These are phyloP conservation scores for Sideroxylon spinosum DNA, from an alignment of 179 eudicot genomes.

Conservation along the genomic window DNA sequence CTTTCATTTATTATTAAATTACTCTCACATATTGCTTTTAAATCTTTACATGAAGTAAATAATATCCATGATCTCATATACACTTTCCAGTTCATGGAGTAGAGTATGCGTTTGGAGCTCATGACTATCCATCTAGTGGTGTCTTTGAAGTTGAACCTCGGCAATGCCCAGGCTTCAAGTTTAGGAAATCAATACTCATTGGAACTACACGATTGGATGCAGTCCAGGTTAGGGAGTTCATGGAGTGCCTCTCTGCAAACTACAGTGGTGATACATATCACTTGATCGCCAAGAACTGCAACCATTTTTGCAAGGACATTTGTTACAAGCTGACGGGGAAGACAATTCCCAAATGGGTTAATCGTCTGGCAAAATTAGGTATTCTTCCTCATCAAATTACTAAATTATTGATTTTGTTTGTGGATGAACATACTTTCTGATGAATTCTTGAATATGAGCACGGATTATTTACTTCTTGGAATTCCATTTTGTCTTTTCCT, in stretches of 20 bases:
- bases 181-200: conserved; percentile 70
- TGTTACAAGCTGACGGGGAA: conserved; percentile 77
- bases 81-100: conserved; percentile 74
- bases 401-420: background rate
- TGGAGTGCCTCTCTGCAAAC: conserved; percentile 69
- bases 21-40: background rate
- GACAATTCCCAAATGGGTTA: conserved; percentile 84
- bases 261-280: conserved; percentile 91
- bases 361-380: conserved; percentile 91
- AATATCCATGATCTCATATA: background rate
- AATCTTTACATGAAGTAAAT: background rate
- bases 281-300: conserved; percentile 87
- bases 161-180: conserved; percentile 93
- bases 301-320: conserved; percentile 88
- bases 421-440: background rate
- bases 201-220: conserved; percentile 76
- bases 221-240: conserved; percentile 73
- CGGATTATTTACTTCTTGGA: background rate
- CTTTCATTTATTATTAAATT: background rate
- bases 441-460: background rate
- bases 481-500: background rate
- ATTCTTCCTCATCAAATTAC: conserved; percentile 14
- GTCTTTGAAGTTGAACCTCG: conserved; percentile 97
- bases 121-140: conserved; percentile 87
- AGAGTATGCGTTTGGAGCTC: conserved; percentile 98